Percentiles rank a stretch among this genome's conserved stretches.
Evolutionary conservation across 768 basidiomycete genomes (phyloP).

Genomic region (Infundibulicybe gibba): DNA sequence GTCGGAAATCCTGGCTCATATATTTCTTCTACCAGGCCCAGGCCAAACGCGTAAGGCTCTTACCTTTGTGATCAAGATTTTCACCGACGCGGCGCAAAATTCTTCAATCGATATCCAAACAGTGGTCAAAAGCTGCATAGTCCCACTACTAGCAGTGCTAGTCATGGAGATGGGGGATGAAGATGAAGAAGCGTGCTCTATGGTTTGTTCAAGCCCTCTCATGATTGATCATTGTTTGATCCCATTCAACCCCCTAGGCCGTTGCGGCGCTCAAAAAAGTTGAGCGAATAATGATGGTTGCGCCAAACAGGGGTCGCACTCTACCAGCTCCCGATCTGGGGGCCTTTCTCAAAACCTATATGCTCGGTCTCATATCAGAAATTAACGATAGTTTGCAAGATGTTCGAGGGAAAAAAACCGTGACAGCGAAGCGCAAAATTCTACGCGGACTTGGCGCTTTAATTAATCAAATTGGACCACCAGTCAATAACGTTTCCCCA

Average conservation of each 20-base stretch:
- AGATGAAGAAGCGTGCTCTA: slow-evolving; percentile 26
- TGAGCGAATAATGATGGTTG: slow-evolving; percentile 40
- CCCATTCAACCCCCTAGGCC: slow-evolving; percentile 18
- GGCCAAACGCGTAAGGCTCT: slow-evolving; percentile 56
- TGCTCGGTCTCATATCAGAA: slow-evolving; percentile 81
- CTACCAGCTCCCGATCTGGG: slow-evolving; percentile 37
- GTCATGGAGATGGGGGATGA: slow-evolving; percentile 78
- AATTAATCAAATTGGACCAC: slow-evolving; percentile 63
- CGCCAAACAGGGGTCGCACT: slow-evolving; percentile 18
- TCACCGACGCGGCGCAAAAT: slow-evolving; percentile 43
- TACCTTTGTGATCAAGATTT: slow-evolving; percentile 55
- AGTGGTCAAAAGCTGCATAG: slow-evolving; percentile 63
- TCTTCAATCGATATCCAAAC: slow-evolving; percentile 38
- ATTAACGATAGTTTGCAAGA: slow-evolving; percentile 89
- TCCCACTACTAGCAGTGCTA: slow-evolving; percentile 70
- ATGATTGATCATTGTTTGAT: no score
- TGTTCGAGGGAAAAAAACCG: slow-evolving; percentile 70
- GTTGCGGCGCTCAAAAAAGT: slow-evolving; percentile 33
- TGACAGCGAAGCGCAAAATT: slow-evolving; percentile 68
- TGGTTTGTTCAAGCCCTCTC: no score
- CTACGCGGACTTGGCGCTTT: slow-evolving; percentile 76
- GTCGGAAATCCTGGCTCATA: slow-evolving; percentile 58
- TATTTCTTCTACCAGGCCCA: slow-evolving; percentile 57
- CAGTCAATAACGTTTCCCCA: slow-evolving; percentile 75
- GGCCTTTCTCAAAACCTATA: slow-evolving; percentile 65